Percentiles rank a stretch among this genome's conserved stretches.
Evolutionary conservation across 148 eudicot genomes (phyloP).

Genomic region (Simmondsia chinensis): DNA sequence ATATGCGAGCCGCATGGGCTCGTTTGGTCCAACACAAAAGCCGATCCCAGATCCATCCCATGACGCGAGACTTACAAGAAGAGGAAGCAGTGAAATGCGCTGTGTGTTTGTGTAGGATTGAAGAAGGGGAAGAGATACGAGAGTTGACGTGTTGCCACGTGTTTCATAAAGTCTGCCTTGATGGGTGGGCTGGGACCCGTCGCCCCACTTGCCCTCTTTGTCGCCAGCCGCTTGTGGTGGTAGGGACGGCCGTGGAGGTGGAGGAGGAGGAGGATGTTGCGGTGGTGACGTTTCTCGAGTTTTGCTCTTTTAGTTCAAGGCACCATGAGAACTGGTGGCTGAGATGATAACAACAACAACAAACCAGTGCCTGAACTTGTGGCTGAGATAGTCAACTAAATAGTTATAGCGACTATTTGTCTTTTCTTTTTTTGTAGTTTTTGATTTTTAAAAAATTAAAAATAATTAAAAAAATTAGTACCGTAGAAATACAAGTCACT

Average conservation of each 20-base stretch:
- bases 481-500: too few species aligned
- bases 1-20: too few species aligned
- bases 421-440: too few species aligned
- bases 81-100: constrained; percentile 8
- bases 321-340: constrained; percentile 5
- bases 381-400: too few species aligned
- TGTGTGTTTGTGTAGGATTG: constrained; percentile 16
- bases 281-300: constrained; percentile 13
- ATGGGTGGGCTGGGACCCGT: constrained; percentile 7
- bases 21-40: too few species aligned
- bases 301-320: constrained; percentile 5
- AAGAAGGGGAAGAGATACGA: constrained; percentile 9
- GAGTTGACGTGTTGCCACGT: constrained; percentile 12
- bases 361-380: too few species aligned
- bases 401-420: too few species aligned
- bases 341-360: too few species aligned
- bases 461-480: too few species aligned
- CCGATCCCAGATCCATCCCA: too few species aligned
- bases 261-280: background rate
- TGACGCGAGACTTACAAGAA: background rate
- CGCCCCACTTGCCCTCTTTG: constrained; percentile 12
- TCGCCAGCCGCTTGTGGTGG: constrained; percentile 7
- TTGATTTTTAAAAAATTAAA: too few species aligned
- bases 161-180: constrained; percentile 16
- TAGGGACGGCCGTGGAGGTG: background rate